Base-by-base conservation (phyloP, 805 yeast genomes). In the Wickerhamiella lipophila region DNA sequence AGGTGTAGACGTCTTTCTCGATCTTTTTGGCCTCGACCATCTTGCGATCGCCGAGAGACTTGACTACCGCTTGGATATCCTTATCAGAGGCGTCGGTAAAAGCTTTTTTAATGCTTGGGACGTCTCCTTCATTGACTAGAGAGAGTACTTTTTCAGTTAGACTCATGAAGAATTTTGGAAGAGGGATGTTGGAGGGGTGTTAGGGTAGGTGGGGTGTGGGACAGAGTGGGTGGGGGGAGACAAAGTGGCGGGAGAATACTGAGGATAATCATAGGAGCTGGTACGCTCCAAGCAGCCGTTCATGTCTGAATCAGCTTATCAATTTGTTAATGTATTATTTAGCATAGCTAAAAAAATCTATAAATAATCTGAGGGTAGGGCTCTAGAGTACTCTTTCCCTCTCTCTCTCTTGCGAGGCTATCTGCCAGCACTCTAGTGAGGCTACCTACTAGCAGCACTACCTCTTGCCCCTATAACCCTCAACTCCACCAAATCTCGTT, bases 41-140 rank as follows among this genome's bases (percentile, higher is more conserved):
- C 50, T 76, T 73, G 64, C 83, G 82, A 52, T 96, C 88, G 62
- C 80, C 75, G 50, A 92, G 73, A 19, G 96, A 88, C 61, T 81
- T 81, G 60, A 92, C 76, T 25, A 89, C 89, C n/a, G 95, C 76
- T 60, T 66, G 69, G 42, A 64, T 54, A 39, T 57, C 56, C 52
- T 59, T 56, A 46, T 65, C 52, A 41, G 62, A 57, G 47, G 55
- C 69, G 13, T 66, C 70, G 36, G 92, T 82, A 69, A 88, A 84
- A 44, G 73, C 73, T 16, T 67, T 73, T 47, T 76, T 68, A 4
- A 96, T 78, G 64, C 85, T 87, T 46, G 69, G 72, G 52, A 92
- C 81, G 49, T 75, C 71, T 40, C 77, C 81, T 58, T 73, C 70
- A 56, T 79, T 81, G 51, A 89, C 77, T 47, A 73, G 72, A 22